phyloP scores from a whole-genome alignment of 495 filamentous ascomycete genomes.

The Cenococcum geophilum region DNA sequence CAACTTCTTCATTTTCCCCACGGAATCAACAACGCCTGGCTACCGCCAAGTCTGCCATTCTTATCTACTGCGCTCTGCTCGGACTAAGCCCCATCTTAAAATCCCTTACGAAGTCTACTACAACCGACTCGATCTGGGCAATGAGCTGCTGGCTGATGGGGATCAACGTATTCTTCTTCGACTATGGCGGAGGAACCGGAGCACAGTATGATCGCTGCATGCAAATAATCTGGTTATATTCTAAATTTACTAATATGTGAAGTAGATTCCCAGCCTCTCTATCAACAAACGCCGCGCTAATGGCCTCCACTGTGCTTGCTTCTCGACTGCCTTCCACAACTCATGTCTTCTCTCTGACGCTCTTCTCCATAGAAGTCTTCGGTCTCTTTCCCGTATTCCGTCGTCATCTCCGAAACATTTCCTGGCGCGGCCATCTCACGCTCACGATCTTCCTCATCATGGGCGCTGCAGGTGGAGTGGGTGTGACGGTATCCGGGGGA shows the following conservation, averaged over 20 bases:
- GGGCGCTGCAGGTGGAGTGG: conserved; percentile 70
- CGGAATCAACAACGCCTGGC: conserved; percentile 61
- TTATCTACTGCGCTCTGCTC: conserved; percentile 87
- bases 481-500: conserved; percentile 57
- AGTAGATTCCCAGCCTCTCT: conserved; percentile 71
- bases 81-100: conserved; percentile 92
- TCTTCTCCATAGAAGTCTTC: conserved; percentile 96
- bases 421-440: conserved; percentile 73
- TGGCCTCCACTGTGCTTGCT: conserved; percentile 89
- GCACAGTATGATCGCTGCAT: conserved; percentile 43
- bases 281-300: conserved; percentile 89
- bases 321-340: conserved; percentile 80
- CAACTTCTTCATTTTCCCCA: conserved; percentile 44
- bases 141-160: conserved; percentile 87
- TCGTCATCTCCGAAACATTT: conserved; percentile 72
- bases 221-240: conserved; percentile 19
- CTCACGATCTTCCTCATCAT: conserved; percentile 75
- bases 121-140: conserved; percentile 90
- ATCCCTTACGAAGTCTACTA: conserved; percentile 84
- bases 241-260: conserved; percentile 12
- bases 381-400: conserved; percentile 94
- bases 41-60: conserved; percentile 80
- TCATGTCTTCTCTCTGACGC: conserved; percentile 89
- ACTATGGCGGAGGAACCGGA: conserved; percentile 70
- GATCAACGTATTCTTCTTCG: conserved; percentile 96